phyloP scores from a whole-genome alignment of 192 early-diverging fungal genomes.

The Podila clonocystis region DNA sequence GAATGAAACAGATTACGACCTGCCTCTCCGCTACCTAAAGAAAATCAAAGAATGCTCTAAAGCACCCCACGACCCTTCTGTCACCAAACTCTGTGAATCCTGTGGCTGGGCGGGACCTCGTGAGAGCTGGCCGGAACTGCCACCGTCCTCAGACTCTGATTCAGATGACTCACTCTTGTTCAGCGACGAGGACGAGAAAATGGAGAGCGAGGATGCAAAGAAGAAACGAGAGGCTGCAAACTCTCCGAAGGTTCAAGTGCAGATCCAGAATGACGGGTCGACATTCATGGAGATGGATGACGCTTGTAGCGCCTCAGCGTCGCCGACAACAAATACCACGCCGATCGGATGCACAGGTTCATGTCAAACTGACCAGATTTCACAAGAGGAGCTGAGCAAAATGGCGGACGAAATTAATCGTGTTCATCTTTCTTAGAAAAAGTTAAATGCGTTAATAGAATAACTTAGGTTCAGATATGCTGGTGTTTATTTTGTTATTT shows the following conservation, averaged over 20 bases:
- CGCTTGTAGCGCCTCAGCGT: not conserved
- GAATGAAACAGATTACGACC: conserved; percentile 25
- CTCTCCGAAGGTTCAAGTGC: conserved; percentile 31
- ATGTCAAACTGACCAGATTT: conserved; percentile 5
- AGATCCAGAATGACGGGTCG: conserved; percentile 4
- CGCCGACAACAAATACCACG: not conserved
- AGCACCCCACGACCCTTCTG: conserved; percentile 37
- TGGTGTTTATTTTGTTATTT: too few species aligned
- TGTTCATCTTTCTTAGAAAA: conserved; percentile 6
- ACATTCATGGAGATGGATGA: not conserved
- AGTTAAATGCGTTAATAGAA: not conserved
- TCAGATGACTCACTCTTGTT: conserved; percentile 3
- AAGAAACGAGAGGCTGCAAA: conserved; percentile 17
- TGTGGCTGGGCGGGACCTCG: conserved; percentile 50
- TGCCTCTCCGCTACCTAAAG: conserved; percentile 41
- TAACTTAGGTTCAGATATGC: too few species aligned
- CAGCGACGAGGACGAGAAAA: conserved; percentile 3
- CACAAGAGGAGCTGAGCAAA: conserved; percentile 1
- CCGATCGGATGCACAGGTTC: conserved; percentile 27
- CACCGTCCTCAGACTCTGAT: conserved; percentile 28
- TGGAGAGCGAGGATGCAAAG: conserved; percentile 11
- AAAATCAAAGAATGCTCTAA: conserved; percentile 38
- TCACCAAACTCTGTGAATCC: conserved; percentile 45
- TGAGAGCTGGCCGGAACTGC: conserved; percentile 45
- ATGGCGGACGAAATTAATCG: conserved; percentile 8